Percentiles rank a stretch among this genome's conserved stretches.
Conservation (phyloP, 75 land plant species). For the Azolla pinnata region DNA sequence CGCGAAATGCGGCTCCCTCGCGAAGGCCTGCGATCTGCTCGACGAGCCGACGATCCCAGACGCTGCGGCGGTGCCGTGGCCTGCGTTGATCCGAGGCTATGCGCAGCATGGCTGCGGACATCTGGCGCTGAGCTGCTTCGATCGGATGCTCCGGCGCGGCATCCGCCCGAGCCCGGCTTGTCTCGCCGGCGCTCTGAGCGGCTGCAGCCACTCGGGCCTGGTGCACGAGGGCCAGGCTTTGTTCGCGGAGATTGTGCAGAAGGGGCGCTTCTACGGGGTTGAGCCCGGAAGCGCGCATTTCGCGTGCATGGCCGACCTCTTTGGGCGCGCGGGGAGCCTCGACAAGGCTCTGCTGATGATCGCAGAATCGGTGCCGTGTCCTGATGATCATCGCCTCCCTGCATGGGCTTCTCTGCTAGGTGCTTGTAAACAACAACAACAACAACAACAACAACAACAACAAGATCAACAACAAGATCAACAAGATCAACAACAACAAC, state of each 20-base stretch:
- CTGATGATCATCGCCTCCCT: no score
- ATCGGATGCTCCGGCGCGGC: conserved; percentile 32
- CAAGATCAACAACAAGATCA: no score
- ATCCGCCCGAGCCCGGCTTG: conserved; percentile 36
- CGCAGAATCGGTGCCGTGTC: no score
- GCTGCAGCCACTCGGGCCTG: conserved; percentile 48
- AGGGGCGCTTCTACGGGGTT: conserved; percentile 16
- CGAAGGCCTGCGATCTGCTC: conserved; percentile 33
- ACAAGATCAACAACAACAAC: no score
- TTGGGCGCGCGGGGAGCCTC: conserved; percentile 47
- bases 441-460: no score
- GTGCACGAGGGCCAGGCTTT: conserved; percentile 35
- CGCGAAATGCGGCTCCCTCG: conserved; percentile 27
- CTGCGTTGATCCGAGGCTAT: conserved; percentile 37
- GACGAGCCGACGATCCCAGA: conserved; percentile 34
- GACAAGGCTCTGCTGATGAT: no score
- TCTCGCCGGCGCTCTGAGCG: conserved; percentile 40
- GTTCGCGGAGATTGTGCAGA: conserved; percentile 30
- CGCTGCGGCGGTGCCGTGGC: conserved; percentile 38
- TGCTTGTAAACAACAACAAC: no score
- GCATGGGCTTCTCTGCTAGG: no score
- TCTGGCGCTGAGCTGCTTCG: conserved; percentile 23
- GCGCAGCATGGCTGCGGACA: conserved; percentile 33
- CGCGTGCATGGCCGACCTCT: conserved; percentile 59
- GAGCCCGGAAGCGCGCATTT: conserved; percentile 42